Evolutionary conservation across 495 filamentous ascomycete species (phyloP).

Genomic region (Xanthoparmelia taractica): DNA sequence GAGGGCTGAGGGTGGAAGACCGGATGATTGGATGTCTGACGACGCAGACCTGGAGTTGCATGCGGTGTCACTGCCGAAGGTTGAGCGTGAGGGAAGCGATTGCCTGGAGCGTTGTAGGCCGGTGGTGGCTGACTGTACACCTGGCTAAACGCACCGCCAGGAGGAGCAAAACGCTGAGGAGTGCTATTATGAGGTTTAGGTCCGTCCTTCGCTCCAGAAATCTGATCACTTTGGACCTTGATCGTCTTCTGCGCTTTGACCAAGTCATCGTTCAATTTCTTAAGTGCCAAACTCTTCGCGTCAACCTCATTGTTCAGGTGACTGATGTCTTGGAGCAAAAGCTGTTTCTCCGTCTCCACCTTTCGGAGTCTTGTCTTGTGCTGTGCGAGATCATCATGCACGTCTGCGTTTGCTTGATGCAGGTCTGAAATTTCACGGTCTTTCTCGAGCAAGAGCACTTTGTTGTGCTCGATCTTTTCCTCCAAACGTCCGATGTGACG

Average conservation of each 20-base stretch:
- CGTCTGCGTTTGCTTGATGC: background rate
- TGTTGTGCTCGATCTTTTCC: background rate
- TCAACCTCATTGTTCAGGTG: background rate
- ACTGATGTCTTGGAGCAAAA: conserved; percentile 1
- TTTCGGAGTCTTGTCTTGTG: background rate
- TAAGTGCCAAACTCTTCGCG: background rate
- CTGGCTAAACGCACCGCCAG: background rate
- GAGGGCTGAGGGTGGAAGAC: background rate
- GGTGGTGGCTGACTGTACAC: conserved; percentile 10
- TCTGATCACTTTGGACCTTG: conserved; percentile 28
- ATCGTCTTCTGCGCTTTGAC: conserved; percentile 27
- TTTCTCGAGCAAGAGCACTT: background rate
- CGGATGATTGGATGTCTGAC: background rate
- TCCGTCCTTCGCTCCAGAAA: conserved; percentile 18
- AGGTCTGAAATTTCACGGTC: background rate
- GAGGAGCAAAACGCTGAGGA: background rate
- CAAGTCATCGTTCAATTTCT: conserved; percentile 22
- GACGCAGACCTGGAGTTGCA: background rate
- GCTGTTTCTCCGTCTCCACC: background rate
- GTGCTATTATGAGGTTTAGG: background rate
- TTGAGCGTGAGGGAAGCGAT: background rate
- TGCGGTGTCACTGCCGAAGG: background rate
- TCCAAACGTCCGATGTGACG: conserved; percentile 4
- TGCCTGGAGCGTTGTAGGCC: background rate
- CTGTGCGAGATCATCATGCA: background rate